Base-by-base conservation (phyloP, 768 basidiomycete genomes). In the Polyporus arcularius region DNA sequence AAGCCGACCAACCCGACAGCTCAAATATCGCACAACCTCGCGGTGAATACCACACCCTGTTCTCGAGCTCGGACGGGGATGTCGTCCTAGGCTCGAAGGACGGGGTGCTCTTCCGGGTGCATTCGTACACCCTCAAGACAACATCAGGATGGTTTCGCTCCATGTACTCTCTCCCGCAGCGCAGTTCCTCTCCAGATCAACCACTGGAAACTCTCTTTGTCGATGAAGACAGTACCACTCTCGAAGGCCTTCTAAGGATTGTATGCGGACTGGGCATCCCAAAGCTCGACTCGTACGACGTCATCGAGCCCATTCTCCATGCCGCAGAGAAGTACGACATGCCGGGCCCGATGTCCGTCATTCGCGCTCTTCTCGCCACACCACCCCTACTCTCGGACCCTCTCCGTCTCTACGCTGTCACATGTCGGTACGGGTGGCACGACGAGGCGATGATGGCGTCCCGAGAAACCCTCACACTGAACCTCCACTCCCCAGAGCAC, bases 261-360 rank as follows among this genome's bases (percentile, higher is more conserved):
- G 76, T 83, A 26, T 85, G 82, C 51, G 87, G 87, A 9, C 76
- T 86, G 11, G 75, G 84, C 0, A 77, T 88, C 15, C 74, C 79
- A 14, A 70, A 73, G 4, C 72, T 85, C 28, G 73, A 75, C 40
- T 80, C 81, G 0, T 84, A 81, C 68, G 85, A 86, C 64, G 61
- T 72, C 35, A 72, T 88, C 54, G 86, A 89, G 56, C 71, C 78
- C 4, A 66, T 89, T n/a, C 72, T 88, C 12, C 84, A 79, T 55
- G 84, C 85, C 0, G 82, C 86, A 0, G 86, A 89, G 67, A 87
- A 87, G 67, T 89, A 88, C 69, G 87, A 88, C 39, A 88, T 87
- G 83, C 80, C 82, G 0, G 87, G 87, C 0, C 85, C 86, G 1
- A 74, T 78, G 59, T 85, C 84, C 6, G 80, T 87, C 63, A 71